Percentiles rank a stretch among this genome's conserved stretches.
phyloP scores from a whole-genome alignment of 768 basidiomycete species.

The Mycena haematopus region DNA sequence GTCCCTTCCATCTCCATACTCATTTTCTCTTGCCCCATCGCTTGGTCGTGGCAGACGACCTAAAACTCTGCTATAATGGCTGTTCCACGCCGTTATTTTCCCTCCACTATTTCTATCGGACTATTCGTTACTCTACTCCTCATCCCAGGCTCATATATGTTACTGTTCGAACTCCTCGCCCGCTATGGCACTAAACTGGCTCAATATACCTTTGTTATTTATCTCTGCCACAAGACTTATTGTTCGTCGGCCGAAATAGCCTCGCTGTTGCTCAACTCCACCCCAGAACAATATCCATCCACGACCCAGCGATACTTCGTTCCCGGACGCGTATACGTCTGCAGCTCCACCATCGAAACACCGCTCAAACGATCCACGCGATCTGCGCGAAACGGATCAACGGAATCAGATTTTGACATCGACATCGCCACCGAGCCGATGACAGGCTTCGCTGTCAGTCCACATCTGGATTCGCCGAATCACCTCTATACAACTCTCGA shows the following conservation, averaged over 20 bases:
- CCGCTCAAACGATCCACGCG: neutral
- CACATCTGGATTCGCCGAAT: too few species aligned
- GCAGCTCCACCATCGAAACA: neutral
- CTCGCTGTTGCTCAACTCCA: neutral
- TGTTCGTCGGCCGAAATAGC: neutral
- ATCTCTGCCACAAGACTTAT: neutral
- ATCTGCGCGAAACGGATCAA: too few species aligned
- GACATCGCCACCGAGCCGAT: neutral
- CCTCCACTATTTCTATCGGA: neutral
- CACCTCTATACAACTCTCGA: neutral
- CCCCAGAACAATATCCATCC: neutral
- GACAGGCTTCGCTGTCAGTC: neutral
- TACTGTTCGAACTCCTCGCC: constrained; percentile 1
- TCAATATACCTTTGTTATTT: neutral
- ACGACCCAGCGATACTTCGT: neutral
- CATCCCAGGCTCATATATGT: neutral
- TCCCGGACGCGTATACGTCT: neutral
- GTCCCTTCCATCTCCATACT: neutral
- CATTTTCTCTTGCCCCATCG: neutral
- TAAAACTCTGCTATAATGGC: constrained; percentile 10
- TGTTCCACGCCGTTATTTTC: neutral
- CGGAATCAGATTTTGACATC: neutral
- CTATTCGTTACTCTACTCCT: neutral
- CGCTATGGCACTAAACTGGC: constrained; percentile 7
- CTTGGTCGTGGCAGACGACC: constrained; percentile 18